Conservation (phyloP, 202 grass and related monocot genomes). For the Schoenoplectus triqueter region DNA sequence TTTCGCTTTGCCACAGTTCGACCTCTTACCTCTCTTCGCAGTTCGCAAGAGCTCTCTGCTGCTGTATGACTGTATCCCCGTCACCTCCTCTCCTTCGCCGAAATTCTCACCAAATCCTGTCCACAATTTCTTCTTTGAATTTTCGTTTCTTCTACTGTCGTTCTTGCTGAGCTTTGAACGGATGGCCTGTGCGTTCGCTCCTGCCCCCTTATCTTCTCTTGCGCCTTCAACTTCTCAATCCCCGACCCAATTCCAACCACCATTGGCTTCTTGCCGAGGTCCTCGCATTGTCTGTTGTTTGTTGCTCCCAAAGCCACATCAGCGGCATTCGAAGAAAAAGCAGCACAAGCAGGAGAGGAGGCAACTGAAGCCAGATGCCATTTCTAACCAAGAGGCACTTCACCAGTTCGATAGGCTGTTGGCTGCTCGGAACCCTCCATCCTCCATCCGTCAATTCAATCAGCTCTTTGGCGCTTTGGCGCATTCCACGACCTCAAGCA, state of each 20-base stretch:
- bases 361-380: neutral
- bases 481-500: neutral
- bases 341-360: neutral
- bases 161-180: neutral
- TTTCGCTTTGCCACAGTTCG: too few relatives aligned
- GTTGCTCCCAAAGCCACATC: neutral
- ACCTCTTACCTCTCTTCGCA: too few relatives aligned
- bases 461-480: neutral
- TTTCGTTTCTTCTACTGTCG: neutral
- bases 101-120: neutral
- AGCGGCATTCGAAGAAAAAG: neutral
- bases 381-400: neutral
- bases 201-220: neutral
- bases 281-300: neutral
- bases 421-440: slow-evolving; percentile 1
- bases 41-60: too few relatives aligned
- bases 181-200: neutral
- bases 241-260: too few relatives aligned
- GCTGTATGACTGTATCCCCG: too few relatives aligned
- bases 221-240: neutral
- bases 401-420: neutral
- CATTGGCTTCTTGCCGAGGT: neutral
- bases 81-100: too few relatives aligned
- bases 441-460: neutral
- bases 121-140: neutral